Base-by-base conservation (phyloP, 495 filamentous ascomycete species). In the Aspergillus asperescens region DNA sequence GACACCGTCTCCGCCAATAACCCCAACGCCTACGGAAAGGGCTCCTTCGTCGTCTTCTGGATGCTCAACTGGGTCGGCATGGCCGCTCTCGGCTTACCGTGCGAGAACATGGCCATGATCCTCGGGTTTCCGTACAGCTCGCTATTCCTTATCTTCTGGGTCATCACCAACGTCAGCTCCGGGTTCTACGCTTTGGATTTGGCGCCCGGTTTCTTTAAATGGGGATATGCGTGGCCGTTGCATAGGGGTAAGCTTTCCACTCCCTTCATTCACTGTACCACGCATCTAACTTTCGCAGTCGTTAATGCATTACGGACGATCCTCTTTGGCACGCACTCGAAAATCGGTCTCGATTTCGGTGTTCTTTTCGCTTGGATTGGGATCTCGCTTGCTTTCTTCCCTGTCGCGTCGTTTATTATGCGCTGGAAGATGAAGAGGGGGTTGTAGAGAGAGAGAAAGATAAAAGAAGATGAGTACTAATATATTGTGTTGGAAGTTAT, bases 141-240 rank as follows among this genome's bases (percentile, higher is more conserved):
- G 1, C 67, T 87, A 13, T 88, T 85, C 77, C 62, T 89, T 3
- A 86, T 89, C 52, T 88, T 88, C 61, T 88, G 84, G 85, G 81
- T 88, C 23, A 85, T 88, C 45, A 82, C 79, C 3, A 88, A 88
- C 61, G 82, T 87, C 3, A 64, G 76, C 0, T 85, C 82, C 0
- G 72, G 74, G 0, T 88, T 89, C 63, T 86, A 88, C 67, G 59
- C 74, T 1, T 59, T 88, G 22, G 77, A 77, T 27, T 50, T 88
- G 18, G 77, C 79, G 7, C 77, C 81, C 1, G 65, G 62, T 0
- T 86, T 86, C 62, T 88, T 82, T 62, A 58, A 64, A 2, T 88
- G 84, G 81, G 85, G 84, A 0, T 85, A 84, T 69, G 84, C 81
- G 7, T 87, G 83, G 83, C 84, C 84, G n/a, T 66, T 88, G 62